Evolutionary conservation across 345 rosid genomes (phyloP).

Genomic region (Trapa bicornis): DNA sequence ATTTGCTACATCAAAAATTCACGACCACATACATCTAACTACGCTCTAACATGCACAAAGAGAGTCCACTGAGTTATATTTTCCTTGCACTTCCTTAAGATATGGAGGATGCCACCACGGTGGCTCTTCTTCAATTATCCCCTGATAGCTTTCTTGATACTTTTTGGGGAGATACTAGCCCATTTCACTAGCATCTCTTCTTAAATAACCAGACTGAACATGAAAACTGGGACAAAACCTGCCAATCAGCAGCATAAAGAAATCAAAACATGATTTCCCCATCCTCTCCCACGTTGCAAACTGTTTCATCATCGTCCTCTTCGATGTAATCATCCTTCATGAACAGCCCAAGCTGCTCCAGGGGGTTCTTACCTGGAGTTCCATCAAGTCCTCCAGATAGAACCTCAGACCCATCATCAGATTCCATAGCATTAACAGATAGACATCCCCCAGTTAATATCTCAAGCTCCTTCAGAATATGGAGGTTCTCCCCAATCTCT

Average conservation of each 20-base stretch:
- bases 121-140: too few species aligned
- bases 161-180: background rate
- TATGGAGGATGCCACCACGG: background rate
- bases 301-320: constrained; percentile 28
- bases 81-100: too few species aligned
- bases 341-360: constrained; percentile 49
- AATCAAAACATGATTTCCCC: constrained; percentile 48
- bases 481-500: constrained; percentile 33
- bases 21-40: too few species aligned
- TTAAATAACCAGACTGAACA: background rate
- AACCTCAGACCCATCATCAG: constrained; percentile 11
- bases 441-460: constrained; percentile 34
- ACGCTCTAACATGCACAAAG: too few species aligned
- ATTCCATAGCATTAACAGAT: constrained; percentile 10
- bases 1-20: too few species aligned
- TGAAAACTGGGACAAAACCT: background rate
- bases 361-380: constrained; percentile 16
- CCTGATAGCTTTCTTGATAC: background rate
- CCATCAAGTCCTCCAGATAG: constrained; percentile 14
- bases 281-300: constrained; percentile 41
- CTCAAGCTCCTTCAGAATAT: constrained; percentile 42
- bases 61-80: too few species aligned
- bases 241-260: background rate
- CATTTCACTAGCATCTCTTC: background rate
- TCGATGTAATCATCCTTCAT: constrained; percentile 31